Base-by-base conservation (phyloP, 2,329 filamentous ascomycete genomes). In the Venturia pyrina region DNA sequence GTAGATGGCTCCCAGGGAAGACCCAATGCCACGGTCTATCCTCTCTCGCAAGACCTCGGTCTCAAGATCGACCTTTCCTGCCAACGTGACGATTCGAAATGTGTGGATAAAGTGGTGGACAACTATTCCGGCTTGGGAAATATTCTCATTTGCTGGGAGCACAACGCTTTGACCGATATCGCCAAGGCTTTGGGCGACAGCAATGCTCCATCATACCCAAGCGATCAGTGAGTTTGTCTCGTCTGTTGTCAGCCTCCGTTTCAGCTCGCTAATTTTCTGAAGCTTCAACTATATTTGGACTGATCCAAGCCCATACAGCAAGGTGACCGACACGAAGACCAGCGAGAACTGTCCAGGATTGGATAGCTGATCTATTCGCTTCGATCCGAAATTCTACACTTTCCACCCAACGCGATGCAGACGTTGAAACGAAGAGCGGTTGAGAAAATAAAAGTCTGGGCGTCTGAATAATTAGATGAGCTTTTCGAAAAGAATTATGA, bases 131-230 rank as follows among this genome's bases (percentile, higher is more conserved):
- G 82, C 0, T 66, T 72, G 0, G 83, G 83, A 1, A 87, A 87
- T 68, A 82, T 88, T 60, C 72, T 88, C 56, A 82, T 87, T 66
- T 86, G 84, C 75, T 87, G 85, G 85, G 81, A 87, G 70, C 85
- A 87, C 71, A 76, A 79, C 63, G 75, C 75, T 24, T 72, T 87
- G 61, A 79, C 77, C 43, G 77, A 83, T 68, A 82, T 87, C 69
- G 81, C 78, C 1, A 69, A 82, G 68, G 74, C 76, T n/a, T 71
- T 88, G 21, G 85, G 85, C 0, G 81, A 79, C 64, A 71, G 78
- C 6, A 70, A 82, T 69, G 78, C 80, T 0, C 79, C 80, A 0
- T 71, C 73, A 6, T 87, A 87, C 70, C 82, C 82, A 0, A 75
- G 28, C 43, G 69, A 70, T 48, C 28, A 50, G 64, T 65, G 19